Base-by-base conservation (phyloP, 2,329 filamentous ascomycete species). In the Sordariomycetes sp. region DNA sequence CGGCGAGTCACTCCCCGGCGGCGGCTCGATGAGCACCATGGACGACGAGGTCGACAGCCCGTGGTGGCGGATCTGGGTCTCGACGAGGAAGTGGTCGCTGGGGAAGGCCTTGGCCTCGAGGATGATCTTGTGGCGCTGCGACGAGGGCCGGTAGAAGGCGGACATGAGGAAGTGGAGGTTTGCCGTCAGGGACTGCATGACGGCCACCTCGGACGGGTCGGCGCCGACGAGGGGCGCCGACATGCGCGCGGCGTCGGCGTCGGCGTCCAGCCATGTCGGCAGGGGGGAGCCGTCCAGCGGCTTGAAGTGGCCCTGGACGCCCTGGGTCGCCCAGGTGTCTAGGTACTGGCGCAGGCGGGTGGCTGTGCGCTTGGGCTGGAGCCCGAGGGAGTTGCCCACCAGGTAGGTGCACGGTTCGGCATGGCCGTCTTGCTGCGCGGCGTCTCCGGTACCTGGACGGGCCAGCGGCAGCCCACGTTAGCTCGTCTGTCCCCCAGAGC, bases 371-470 rank as follows among this genome's bases (percentile, higher is more conserved):
- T 78, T 81, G 52, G 92, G 90, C 69, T 96, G 91, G 3, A 93
- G 81, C 43, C 91, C 91, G 1, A 96, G 80, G 0, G 90, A 96
- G 74, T 96, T 96, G 59, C 92, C 92, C 63, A 90, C 93, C 62
- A 97, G 85, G 71, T 96, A 97, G 60, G 90, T 86, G 60, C 70
- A 69, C 59, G 68, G 65, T 53, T 71, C 64, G 6, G 64, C 18
- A 20, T 24, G 34, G 16, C 22, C 40, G 25, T 56, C 54, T n/a
- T 24, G 46, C n/a, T 22, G 7, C n/a, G n/a, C n/a, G 46, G 46
- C 46, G 22, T 50, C 46, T 11, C 25, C 55, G 32, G 55, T 18
- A 52, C 16, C 48, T 53, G 40, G 28, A 25, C 18, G 32, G 18
- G 40, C 54, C 24, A 22, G 25, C 48, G 37, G 35, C 54, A 48